Percentiles rank a stretch among this genome's conserved stretches.
These are phyloP conservation scores for Cryptococcus sp. DNA, from an alignment of 1,284 basidiomycete species.

Conservation along the genomic window DNA sequence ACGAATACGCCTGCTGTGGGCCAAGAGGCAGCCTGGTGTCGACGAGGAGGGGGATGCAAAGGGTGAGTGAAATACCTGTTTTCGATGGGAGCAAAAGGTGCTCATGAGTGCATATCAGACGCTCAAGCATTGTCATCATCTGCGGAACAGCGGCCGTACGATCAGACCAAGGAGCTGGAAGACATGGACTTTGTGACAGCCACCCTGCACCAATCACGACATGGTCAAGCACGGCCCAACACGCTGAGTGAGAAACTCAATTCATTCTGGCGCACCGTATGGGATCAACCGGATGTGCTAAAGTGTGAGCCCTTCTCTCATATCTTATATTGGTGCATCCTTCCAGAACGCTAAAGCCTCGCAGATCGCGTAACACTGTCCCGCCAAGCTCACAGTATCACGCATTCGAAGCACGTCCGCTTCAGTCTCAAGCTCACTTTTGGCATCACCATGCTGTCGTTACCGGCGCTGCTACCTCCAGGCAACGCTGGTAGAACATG, in stretches of 20 bases:
- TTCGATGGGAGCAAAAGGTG: no score
- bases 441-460: conserved; percentile 52
- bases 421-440: conserved; percentile 54
- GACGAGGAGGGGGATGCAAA: conserved; percentile 3
- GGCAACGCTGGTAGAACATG: conserved; percentile 42
- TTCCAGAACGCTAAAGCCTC: no score
- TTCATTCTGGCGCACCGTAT: conserved; percentile 34
- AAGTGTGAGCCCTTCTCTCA: conserved; percentile 19
- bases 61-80: not conserved
- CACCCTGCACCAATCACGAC: conserved; percentile 13
- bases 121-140: no score
- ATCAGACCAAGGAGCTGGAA: conserved; percentile 19
- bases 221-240: not conserved
- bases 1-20: conserved; percentile 2
- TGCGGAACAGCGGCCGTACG: conserved; percentile 8
- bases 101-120: no score
- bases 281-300: conserved; percentile 37
- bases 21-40: not conserved
- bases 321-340: no score
- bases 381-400: conserved; percentile 34
- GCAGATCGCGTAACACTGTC: conserved; percentile 42
- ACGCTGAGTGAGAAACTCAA: no score
- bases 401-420: conserved; percentile 52
- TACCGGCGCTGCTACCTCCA: conserved; percentile 52
- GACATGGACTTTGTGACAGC: conserved; percentile 35